Conservation (phyloP, 2,329 filamentous ascomycete species). For the Blumeria graminis region DNA sequence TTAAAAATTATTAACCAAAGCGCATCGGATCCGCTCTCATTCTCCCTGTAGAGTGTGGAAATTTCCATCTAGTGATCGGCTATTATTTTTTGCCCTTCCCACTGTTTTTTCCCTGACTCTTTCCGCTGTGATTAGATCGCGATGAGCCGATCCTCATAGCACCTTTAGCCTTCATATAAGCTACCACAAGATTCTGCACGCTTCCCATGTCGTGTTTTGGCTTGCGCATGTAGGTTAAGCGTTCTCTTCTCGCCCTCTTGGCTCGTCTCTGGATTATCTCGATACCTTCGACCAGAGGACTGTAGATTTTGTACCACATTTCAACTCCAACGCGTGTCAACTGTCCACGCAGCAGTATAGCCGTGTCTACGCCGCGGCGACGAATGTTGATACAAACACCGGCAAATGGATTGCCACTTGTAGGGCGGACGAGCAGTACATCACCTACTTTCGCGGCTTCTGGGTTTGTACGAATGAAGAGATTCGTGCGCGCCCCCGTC, state of each 20-base stretch:
- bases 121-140: conserved; percentile 7
- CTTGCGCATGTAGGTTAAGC: conserved; percentile 77
- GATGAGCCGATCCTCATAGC: conserved; percentile 17
- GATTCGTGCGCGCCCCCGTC: conserved; percentile 52
- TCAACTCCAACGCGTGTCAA: conserved; percentile 73
- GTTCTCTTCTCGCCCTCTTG: conserved; percentile 67
- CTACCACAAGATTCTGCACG: conserved; percentile 54
- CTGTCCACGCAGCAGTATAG: conserved; percentile 65
- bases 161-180: conserved; percentile 32
- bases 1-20: too few relatives aligned
- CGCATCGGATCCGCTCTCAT: too few relatives aligned
- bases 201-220: conserved; percentile 70
- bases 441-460: conserved; percentile 70
- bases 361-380: conserved; percentile 68
- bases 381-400: conserved; percentile 77
- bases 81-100: not conserved
- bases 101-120: conserved; percentile 9
- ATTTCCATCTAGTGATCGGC: too few relatives aligned
- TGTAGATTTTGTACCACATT: conserved; percentile 95
- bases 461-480: conserved; percentile 56
- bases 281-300: conserved; percentile 67
- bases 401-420: conserved; percentile 68
- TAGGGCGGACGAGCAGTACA: conserved; percentile 70
- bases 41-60: too few relatives aligned
- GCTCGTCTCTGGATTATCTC: conserved; percentile 74